Percentiles rank a stretch among this genome's conserved stretches.
These are phyloP conservation scores for Acer campestre DNA, from an alignment of 345 rosid genomes.

Conservation along the genomic window DNA sequence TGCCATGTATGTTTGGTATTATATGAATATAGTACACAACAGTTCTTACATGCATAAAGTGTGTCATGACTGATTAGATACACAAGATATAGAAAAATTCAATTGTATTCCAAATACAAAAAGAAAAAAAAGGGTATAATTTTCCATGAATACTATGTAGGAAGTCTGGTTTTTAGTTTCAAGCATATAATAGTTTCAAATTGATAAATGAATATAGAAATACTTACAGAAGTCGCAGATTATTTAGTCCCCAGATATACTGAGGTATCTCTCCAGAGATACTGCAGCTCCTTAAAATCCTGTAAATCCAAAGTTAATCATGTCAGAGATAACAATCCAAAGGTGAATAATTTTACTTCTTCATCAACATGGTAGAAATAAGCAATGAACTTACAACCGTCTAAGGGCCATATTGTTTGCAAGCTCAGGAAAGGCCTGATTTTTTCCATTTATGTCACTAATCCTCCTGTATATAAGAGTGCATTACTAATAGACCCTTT, in stretches of 20 bases:
- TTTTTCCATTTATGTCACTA: slow-evolving; percentile 25
- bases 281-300: slow-evolving; percentile 50
- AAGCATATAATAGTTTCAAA: not conserved
- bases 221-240: slow-evolving; percentile 44
- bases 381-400: slow-evolving; percentile 24
- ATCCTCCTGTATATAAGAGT: slow-evolving; percentile 30
- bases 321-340: not conserved
- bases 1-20: not conserved
- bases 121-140: not conserved
- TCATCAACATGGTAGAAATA: not conserved
- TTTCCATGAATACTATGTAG: not conserved
- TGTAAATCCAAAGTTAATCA: slow-evolving; percentile 14
- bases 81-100: not conserved
- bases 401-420: slow-evolving; percentile 12
- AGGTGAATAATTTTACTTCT: not conserved
- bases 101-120: not conserved
- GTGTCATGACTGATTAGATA: not conserved
- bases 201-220: not conserved
- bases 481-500: not conserved
- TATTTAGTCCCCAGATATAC: slow-evolving; percentile 34
- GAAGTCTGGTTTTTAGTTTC: not conserved
- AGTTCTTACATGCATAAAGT: too few relatives aligned
- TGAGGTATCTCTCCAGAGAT: slow-evolving; percentile 43
- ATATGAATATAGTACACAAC: not conserved
- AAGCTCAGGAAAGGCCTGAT: slow-evolving; percentile 29